phyloP scores from a whole-genome alignment of 139 green algal species.

The Coelastrella sp. region DNA sequence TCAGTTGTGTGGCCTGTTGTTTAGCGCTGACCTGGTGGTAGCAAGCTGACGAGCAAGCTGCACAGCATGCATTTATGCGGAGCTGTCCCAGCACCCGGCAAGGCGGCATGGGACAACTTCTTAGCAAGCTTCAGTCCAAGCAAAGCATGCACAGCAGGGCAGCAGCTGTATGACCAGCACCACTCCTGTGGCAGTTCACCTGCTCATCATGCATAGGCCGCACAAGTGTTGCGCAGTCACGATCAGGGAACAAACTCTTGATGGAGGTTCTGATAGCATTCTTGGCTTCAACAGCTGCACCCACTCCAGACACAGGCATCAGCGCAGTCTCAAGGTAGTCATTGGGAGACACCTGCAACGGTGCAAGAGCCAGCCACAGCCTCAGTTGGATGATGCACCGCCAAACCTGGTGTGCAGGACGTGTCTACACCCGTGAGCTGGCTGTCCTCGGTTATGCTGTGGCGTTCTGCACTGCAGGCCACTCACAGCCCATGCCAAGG shows the following conservation, averaged over 20 bases:
- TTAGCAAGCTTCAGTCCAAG: too few species aligned
- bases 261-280: slow-evolving; percentile 91
- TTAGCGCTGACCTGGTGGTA: too few species aligned
- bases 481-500: neutral
- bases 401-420: too few species aligned
- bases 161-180: neutral
- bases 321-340: slow-evolving; percentile 97
- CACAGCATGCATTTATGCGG: too few species aligned
- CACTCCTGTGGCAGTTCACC: neutral
- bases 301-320: slow-evolving; percentile 64
- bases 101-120: too few species aligned
- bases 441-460: neutral
- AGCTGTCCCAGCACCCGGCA: too few species aligned
- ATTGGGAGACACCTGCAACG: slow-evolving; percentile 52
- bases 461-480: neutral
- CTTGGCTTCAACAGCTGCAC: slow-evolving; percentile 48
- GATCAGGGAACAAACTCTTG: slow-evolving; percentile 90
- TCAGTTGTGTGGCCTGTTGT: too few species aligned
- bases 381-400: too few species aligned
- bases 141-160: neutral
- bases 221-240: slow-evolving; percentile 94
- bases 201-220: slow-evolving; percentile 91
- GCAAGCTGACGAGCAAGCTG: too few species aligned
- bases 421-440: too few species aligned
- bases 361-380: too few species aligned